Evolutionary conservation across 768 basidiomycete genomes (phyloP), one percentile per base, ranked within the genome.

Genomic region (Tylopilus cervinicoccineus): DNA sequence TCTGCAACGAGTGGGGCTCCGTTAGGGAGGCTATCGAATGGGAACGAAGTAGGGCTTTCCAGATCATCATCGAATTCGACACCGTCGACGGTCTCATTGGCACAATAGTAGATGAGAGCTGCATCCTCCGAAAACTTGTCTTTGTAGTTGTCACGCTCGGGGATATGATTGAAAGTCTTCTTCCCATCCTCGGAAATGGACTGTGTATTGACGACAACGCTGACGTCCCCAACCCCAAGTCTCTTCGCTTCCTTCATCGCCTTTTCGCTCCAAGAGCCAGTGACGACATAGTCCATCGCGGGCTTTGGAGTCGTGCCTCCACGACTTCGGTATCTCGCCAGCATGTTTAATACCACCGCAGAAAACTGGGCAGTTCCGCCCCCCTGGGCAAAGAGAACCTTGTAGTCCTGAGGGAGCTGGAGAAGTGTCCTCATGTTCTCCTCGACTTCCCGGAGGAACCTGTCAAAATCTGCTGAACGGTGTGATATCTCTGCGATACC

Each of bases 81-180:
- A 36, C 96, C 96, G 57, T 95, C 86, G 49, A 98, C 88, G 13
- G 96, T 99, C 74, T 99, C 96, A 75, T 99, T 99, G 68, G 96
- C 96, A 78, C 96, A 99, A 72, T 96, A 98, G 72, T 95, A 98
- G 50, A 97, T 84, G 57, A 94, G 78, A 23, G 88, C 94, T 13
- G 95, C 85, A 62, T 84, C 78, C n/a, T 69, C 53, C 8, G 87
- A 86, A 72, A 97, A 92, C 10, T 69, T 64, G 22, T 59, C 43
- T 41, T n/a, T 49, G 77, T 87, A 98, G 45, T 77, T 76, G 45
- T 73, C 69, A 63, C 80, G 82, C 11, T 82, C 71, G 9, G 96
- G 93, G 63, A 98, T 81, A 53, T 78, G 81, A 56, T 92, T 85
- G 68, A 86, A 89, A 0, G 83, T 73, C 62, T 86, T 73, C 64